Evolutionary conservation across 805 yeast species (phyloP).

Genomic region (Teunomyces panamensis): DNA sequence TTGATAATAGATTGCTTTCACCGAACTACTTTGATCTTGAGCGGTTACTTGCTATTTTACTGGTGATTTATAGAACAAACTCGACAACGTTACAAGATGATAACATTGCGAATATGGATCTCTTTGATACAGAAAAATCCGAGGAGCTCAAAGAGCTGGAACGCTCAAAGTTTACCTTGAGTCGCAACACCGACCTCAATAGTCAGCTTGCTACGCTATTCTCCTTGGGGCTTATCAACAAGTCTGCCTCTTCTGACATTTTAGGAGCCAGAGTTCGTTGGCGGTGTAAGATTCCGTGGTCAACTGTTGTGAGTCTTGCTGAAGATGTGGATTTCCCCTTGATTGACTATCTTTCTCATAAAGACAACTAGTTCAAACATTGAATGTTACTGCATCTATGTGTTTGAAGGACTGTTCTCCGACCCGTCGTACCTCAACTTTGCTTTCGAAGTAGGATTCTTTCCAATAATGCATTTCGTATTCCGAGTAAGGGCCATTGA

Average conservation of each 20-base stretch:
- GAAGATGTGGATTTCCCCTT: slow-evolving; percentile 64
- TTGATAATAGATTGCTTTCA: slow-evolving; percentile 62
- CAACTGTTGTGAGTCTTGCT: slow-evolving; percentile 57
- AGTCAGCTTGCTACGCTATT: slow-evolving; percentile 59
- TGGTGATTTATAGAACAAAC: slow-evolving; percentile 57
- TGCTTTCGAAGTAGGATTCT: slow-evolving; percentile 44
- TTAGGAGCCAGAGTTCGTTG: slow-evolving; percentile 70
- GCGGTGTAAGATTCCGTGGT: slow-evolving; percentile 76
- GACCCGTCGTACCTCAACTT: slow-evolving; percentile 39
- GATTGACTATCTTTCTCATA: slow-evolving; percentile 47
- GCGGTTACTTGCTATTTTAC: slow-evolving; percentile 73
- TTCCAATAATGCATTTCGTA: slow-evolving; percentile 59
- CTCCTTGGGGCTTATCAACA: slow-evolving; percentile 49
- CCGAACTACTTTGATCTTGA: slow-evolving; percentile 77
- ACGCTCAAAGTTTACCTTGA: slow-evolving; percentile 33
- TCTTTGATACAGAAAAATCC: slow-evolving; percentile 32
- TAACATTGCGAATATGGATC: slow-evolving; percentile 14
- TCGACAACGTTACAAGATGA: slow-evolving; percentile 26
- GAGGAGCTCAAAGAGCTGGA: slow-evolving; percentile 33
- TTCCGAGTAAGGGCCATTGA: slow-evolving; percentile 49
- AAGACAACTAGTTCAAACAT: slow-evolving; percentile 2
- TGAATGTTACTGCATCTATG: slow-evolving; percentile 22
- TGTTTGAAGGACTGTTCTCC: slow-evolving; percentile 23
- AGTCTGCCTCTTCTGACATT: slow-evolving; percentile 46
- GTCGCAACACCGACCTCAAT: slow-evolving; percentile 46